Percentiles rank a stretch among this genome's conserved stretches.
phyloP scores from a whole-genome alignment of 2,329 filamentous ascomycete species.

The Penicillium sp. region DNA sequence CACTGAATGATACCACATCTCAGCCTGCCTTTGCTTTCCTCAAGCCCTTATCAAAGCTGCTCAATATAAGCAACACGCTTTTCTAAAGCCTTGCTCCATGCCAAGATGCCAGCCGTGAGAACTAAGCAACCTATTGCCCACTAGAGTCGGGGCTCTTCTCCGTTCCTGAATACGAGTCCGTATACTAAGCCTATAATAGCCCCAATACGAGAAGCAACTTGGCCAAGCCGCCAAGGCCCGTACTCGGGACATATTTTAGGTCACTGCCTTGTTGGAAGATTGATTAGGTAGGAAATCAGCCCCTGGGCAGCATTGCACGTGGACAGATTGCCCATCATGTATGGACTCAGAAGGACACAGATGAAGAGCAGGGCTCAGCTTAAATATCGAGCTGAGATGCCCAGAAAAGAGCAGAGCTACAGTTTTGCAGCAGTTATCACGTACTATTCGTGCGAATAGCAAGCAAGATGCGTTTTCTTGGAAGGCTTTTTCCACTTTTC shows the following conservation, averaged over 20 bases:
- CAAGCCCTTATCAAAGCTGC: background rate
- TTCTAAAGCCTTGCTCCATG: background rate
- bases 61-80: background rate
- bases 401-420: background rate
- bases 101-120: too few species aligned
- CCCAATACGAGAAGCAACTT: background rate
- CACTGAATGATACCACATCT: background rate
- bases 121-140: background rate
- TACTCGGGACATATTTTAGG: background rate
- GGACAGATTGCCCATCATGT: background rate
- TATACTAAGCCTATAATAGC: background rate
- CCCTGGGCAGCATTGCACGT: background rate
- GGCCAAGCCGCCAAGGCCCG: background rate
- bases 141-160: background rate
- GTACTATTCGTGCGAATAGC: background rate
- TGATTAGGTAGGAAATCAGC: background rate
- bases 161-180: conserved; percentile 1
- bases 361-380: background rate
- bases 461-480: background rate
- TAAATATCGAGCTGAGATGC: background rate
- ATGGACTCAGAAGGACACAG: background rate
- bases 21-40: background rate
- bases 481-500: background rate
- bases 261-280: background rate
- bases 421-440: background rate